Base-by-base conservation (phyloP, 345 rosid genomes). In the Ceriops zippeliana region DNA sequence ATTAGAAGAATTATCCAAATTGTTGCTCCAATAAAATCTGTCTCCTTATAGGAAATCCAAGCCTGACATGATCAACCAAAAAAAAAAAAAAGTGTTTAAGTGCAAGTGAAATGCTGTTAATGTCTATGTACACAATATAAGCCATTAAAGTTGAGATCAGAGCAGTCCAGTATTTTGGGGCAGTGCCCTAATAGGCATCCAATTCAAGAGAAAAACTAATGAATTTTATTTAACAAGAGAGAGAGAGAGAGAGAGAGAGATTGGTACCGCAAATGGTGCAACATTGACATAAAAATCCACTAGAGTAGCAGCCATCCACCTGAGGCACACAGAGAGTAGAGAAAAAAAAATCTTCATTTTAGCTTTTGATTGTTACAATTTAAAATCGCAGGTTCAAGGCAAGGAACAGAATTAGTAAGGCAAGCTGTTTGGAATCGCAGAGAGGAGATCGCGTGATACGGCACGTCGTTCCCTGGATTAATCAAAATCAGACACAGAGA, bases 231-330 rank as follows among this genome's bases (percentile, higher is more conserved):
- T 24, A 24, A 24, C 16, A 4, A 19, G 2, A 6, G 21, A 4
- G 7, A 5, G 8, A 34, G 8, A 34, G 9, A 34, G 37, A 34
- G 9, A 34, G 37, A 34, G 37, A 34, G 37, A 7, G 26, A 26
- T 9, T 31, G n/a, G 49, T 82, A 92, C 98, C 83, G 72, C 91
- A 10, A 92, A 58, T 65, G 91, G 83, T 0, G 79, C 79, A 11
- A 84, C 20, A 34, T 86, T 82, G 62, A 87, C 85, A 63, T 81
- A 92, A 83, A 77, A 88, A 84, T 92, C 98, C 19, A 92, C 66
- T 74, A 92, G 57, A 59, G 93, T 84, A 34, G 93, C 90, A 15
- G 52, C 61, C 86, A 86, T 84, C 98, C 98, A 92, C 78, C 98
- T 92, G 82, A 53, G 81, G 72, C 5, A 11, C 2, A 19, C 5